Evolutionary conservation across 352 stramenopile genomes (phyloP).

Genomic region (Phytophthora vignae): DNA sequence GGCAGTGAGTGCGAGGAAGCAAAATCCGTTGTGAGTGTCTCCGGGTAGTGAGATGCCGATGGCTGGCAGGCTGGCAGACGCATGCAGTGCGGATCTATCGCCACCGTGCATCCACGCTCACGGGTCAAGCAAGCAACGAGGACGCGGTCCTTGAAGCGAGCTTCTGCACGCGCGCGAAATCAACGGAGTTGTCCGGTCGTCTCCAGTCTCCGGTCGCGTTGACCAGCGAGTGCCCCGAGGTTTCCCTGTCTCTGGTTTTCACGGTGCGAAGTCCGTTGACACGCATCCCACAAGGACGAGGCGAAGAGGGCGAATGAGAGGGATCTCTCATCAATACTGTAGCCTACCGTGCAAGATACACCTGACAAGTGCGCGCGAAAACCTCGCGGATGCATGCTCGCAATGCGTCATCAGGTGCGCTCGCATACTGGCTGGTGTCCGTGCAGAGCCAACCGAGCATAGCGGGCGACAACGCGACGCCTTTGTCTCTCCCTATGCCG

Average conservation of each 20-base stretch:
- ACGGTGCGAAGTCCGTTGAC: conserved; percentile 13
- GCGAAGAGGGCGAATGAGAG: conserved; percentile 6
- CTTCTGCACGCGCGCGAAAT: conserved; percentile 14
- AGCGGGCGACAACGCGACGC: conserved; percentile 4
- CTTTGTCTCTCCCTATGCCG: conserved; percentile 2
- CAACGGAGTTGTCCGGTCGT: conserved; percentile 23
- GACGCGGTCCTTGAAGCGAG: conserved; percentile 17
- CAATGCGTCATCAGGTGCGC: neutral
- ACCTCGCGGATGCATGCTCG: conserved; percentile 7
- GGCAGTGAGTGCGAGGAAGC: conserved; percentile 16
- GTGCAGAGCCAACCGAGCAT: neutral
- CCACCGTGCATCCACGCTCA: conserved; percentile 13
- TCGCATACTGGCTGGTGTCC: neutral
- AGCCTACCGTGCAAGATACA: neutral
- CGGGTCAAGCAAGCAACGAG: conserved; percentile 21
- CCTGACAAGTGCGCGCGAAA: conserved; percentile 10
- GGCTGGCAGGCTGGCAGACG: neutral
- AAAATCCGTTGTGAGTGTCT: conserved; percentile 30
- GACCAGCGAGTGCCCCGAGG: conserved; percentile 2
- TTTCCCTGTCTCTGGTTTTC: conserved; percentile 21
- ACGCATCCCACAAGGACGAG: conserved; percentile 25
- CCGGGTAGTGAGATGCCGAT: neutral
- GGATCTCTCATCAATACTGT: conserved; percentile 29
- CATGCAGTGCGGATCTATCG: conserved; percentile 13
- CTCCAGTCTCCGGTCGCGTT: neutral